Conservation (phyloP, 345 rosid genomes). For the Citrus reticulata region DNA sequence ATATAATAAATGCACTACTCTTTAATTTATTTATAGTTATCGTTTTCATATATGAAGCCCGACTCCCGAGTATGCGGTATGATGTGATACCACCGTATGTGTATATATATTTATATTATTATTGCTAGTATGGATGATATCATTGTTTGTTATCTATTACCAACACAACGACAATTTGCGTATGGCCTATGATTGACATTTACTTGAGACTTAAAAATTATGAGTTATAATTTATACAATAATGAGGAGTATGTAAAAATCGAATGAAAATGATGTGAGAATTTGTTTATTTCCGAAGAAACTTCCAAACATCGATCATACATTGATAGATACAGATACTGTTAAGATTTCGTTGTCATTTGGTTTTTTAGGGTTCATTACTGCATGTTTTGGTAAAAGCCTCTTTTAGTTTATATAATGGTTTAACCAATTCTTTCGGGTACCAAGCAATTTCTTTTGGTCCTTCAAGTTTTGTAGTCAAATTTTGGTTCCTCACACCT, state of each 20-base stretch:
- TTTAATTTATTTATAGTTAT: not conserved
- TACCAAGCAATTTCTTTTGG: not conserved
- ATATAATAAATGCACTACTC: no score
- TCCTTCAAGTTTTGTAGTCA: not conserved
- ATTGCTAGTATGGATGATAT: not conserved
- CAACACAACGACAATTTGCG: not conserved
- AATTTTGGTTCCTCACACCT: not conserved
- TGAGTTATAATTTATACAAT: not conserved
- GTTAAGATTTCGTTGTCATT: slow-evolving; percentile 5
- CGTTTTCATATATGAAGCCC: not conserved
- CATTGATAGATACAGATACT: not conserved
- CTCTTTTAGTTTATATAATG: not conserved
- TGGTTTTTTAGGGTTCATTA: not conserved
- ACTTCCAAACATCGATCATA: not conserved
- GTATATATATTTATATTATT: not conserved
- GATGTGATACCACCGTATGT: not conserved
- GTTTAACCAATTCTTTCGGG: not conserved
- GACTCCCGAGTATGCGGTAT: no score
- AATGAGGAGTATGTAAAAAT: not conserved
- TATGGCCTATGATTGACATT: not conserved
- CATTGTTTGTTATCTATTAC: not conserved
- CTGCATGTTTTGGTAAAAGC: not conserved
- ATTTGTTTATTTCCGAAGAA: slow-evolving; percentile 2
- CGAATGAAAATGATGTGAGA: slow-evolving; percentile 3
- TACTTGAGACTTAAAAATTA: not conserved